Base-by-base conservation (phyloP, 176 grass and related monocot genomes). In the Cocos nucifera region DNA sequence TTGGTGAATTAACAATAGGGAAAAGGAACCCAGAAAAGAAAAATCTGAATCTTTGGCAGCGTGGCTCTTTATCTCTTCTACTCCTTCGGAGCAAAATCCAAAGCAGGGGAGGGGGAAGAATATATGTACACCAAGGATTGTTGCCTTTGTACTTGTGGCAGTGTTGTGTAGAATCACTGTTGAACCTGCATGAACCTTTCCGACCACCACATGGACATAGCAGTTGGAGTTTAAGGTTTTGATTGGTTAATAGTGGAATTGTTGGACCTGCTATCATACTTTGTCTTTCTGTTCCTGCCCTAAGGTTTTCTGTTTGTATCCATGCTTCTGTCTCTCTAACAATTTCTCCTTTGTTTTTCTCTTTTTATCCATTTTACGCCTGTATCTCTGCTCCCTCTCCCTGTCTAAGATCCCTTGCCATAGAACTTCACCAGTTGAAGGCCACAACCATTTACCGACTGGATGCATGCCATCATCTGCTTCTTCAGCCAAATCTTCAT, bases 401-500 rank as follows among this genome's bases (percentile, higher is more conserved):
- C 78, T 66, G 54, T 98, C 93, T 61, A 70, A 75, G 14, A 88
- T 82, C 22, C 87, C 87, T 48, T 89, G 70, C 93, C 93, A 98
- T 76, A 83, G 83, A 28, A 98, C 84, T 69, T 98, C 87, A 56
- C 93, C 93, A 19, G 73, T 88, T 51, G 83, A 78, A 62, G 87
- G 83, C 93, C 93, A 98, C 54, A 98, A 58, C 93, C 93, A 91
- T 30, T 69, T 50, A 59, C 72, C 72, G 64, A 59, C 65, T 39
- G 69, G 67, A 66, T 83, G 62, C 78, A 88, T 80, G 56, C 76
- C 78, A 69, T 98, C 93, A 76, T 92, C 87, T 6, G 93, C 87
- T 82, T 92, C 81, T 75, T 98, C 93, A 54, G 87, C 93, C 55
- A 91, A 79, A 83, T 98, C 93, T 70, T 98, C 93, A 67, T 98